Evolutionary conservation across 306 rosid genomes (phyloP), one percentile per base, ranked within the genome.

Genomic region (Trifolium fragiferum): DNA sequence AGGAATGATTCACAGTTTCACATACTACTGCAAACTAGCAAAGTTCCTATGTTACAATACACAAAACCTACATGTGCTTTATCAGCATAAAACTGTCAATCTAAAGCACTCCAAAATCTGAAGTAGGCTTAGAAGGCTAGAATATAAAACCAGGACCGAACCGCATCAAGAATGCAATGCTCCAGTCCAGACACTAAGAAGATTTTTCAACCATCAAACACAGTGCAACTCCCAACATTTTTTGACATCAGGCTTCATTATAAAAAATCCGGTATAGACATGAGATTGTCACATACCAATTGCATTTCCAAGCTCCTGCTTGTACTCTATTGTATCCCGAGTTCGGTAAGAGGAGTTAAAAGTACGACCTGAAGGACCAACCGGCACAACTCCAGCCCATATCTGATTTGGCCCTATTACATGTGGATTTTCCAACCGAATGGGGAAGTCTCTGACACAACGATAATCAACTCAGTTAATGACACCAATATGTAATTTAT

Each of bases 341-440:
- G 72, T 85, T 40, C 92, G 83, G 76, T 91, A 93, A 77, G 97
- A 91, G 77, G 98, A 93, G 84, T 93, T 93, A 78, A 93, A 89
- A 80, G 89, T 75, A 70, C 78, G 83, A 20, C 98, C 90, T 13
- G 92, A 91, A 68, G 98, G 98, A 40, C 98, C 97, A 84, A 79
- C 82, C 18, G 98, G 85, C 49, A 93, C 86, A 80, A 91, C 98
- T 83, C 98, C 98, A 80, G 92, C 97, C 97, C 97, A 93, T 80
- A 93, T 88, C 91, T 93, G 98, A 84, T 80, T 93, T 35, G 93
- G 76, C 53, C 86, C 77, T 73, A 93, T 93, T 74, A 93, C 98
- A 82, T 93, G 98, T 67, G 94, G 96, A 81, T 93, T 93, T 81
- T 93, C 98, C 88, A 93, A 82, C 78, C 84, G 91, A 69, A 93